A percentile compares a stretch with the other conserved stretches of the same genome.
Evolutionary conservation across 257 asterid genomes (phyloP).

Genomic region (Paulownia fortunei): DNA sequence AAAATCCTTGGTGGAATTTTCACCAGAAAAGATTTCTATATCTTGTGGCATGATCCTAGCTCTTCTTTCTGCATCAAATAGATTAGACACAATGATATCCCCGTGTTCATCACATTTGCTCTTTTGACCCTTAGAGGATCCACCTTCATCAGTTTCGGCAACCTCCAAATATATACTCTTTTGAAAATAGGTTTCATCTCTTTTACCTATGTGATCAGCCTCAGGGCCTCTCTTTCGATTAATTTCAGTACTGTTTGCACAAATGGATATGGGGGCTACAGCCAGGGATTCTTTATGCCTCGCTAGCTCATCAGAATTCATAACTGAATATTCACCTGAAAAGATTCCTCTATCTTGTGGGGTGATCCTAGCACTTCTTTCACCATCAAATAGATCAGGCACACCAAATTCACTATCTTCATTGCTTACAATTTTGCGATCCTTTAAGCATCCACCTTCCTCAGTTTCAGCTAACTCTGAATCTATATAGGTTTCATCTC

Average conservation of each 20-base stretch:
- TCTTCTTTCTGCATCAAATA: conserved; percentile 29
- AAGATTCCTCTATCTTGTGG: conserved; percentile 28
- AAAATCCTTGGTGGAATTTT: conserved; percentile 18
- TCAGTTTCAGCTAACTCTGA: conserved; percentile 33
- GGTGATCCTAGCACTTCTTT: conserved; percentile 22
- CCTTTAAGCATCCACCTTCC: conserved; percentile 20
- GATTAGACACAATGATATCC: conserved; percentile 11
- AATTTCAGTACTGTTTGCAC: neutral
- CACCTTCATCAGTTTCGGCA: conserved; percentile 26
- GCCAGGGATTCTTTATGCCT: neutral
- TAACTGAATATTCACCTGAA: conserved; percentile 15
- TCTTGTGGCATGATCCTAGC: conserved; percentile 27
- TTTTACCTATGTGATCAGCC: conserved; percentile 7
- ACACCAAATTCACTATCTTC: neutral
- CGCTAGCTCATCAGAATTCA: conserved; percentile 2
- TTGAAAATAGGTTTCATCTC: neutral
- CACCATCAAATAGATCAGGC: conserved; percentile 30
- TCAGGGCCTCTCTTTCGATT: neutral
- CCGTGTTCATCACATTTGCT: conserved; percentile 20
- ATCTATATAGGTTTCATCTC: conserved; percentile 15
- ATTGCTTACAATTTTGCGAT: conserved; percentile 9
- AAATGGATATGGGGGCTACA: neutral
- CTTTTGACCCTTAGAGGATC: conserved; percentile 18
- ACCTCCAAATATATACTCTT: conserved; percentile 6
- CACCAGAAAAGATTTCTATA: conserved; percentile 15